These are phyloP conservation scores for Suhomyces xylopsoci DNA, from an alignment of 805 yeast genomes.

Conservation along the genomic window DNA sequence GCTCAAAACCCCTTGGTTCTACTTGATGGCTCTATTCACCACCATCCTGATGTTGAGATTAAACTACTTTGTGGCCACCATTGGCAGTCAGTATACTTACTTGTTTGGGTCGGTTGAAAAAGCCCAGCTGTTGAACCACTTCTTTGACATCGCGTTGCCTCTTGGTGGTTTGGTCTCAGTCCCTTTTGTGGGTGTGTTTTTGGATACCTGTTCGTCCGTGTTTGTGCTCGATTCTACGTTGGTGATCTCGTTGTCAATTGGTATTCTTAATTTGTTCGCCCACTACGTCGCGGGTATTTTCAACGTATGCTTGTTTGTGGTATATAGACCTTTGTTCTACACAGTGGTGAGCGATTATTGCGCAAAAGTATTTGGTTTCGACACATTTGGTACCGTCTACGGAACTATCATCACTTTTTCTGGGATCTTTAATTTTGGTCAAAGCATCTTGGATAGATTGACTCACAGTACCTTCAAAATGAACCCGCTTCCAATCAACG, in stretches of 20 bases:
- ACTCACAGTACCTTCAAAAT: constrained; percentile 52
- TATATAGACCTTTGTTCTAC: constrained; percentile 56
- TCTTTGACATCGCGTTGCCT: constrained; percentile 54
- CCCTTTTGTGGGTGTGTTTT: constrained; percentile 51
- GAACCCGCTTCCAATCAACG: constrained; percentile 54
- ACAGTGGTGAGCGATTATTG: constrained; percentile 57
- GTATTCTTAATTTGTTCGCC: constrained; percentile 47
- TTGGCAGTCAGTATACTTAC: constrained; percentile 52
- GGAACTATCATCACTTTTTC: constrained; percentile 55
- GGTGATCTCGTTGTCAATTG: constrained; percentile 42
- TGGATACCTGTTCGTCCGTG: constrained; percentile 49
- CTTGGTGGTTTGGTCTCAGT: constrained; percentile 54
- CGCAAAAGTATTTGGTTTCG: constrained; percentile 62
- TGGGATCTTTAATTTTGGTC: constrained; percentile 49
- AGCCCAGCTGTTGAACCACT: constrained; percentile 42
- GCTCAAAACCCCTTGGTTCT: constrained; percentile 52
- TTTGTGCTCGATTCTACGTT: constrained; percentile 41
- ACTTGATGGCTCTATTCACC: constrained; percentile 47
- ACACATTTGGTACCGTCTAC: constrained; percentile 57
- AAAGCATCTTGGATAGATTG: constrained; percentile 43
- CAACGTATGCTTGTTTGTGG: constrained; percentile 48
- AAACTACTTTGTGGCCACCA: constrained; percentile 58
- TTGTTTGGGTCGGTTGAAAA: constrained; percentile 36
- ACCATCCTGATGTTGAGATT: constrained; percentile 56
- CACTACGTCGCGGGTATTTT: constrained; percentile 40